Percentiles rank a stretch among this genome's conserved stretches.
Evolutionary conservation across 2,329 filamentous ascomycete species (phyloP).

Genomic region (Fusarium brevicatenulatum): DNA sequence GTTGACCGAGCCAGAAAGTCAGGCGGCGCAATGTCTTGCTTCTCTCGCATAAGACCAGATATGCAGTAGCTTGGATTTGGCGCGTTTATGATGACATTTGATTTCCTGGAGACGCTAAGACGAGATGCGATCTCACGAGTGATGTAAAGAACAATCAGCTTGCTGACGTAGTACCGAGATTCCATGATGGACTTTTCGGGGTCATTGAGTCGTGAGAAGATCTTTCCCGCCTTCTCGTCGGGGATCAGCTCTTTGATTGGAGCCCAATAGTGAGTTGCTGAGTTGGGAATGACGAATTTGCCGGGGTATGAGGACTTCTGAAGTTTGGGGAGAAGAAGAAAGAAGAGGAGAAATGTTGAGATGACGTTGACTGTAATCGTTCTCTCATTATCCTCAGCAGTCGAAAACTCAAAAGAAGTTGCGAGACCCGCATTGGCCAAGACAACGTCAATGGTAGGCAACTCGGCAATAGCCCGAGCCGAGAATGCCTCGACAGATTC

Average conservation of each 20-base stretch:
- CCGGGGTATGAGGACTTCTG: slow-evolving; percentile 35
- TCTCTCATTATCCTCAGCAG: slow-evolving; percentile 59
- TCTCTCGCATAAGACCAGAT: slow-evolving; percentile 44
- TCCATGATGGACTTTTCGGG: slow-evolving; percentile 42
- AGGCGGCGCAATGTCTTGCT: not conserved
- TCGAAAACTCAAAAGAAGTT: slow-evolving; percentile 47
- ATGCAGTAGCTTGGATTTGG: slow-evolving; percentile 56
- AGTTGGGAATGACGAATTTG: slow-evolving; percentile 39
- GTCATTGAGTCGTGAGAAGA: slow-evolving; percentile 48
- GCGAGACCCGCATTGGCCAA: slow-evolving; percentile 57
- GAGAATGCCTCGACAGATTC: slow-evolving; percentile 56
- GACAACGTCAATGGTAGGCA: slow-evolving; percentile 56
- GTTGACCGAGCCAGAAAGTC: slow-evolving; percentile 53
- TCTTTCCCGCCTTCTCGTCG: not conserved
- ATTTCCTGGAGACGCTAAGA: not conserved
- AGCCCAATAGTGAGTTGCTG: slow-evolving; percentile 42
- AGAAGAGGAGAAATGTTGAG: slow-evolving; percentile 35
- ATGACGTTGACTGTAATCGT: slow-evolving; percentile 53
- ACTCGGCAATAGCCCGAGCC: slow-evolving; percentile 13
- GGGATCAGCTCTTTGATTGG: slow-evolving; percentile 39
- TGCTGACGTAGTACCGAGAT: slow-evolving; percentile 47
- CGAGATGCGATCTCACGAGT: slow-evolving; percentile 46
- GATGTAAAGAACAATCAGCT: slow-evolving; percentile 46
- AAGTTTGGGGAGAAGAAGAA: slow-evolving; percentile 39
- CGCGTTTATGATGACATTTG: slow-evolving; percentile 49